phyloP scores from a whole-genome alignment of 78 protist species.

The Polysphondylium violaceum region DNA sequence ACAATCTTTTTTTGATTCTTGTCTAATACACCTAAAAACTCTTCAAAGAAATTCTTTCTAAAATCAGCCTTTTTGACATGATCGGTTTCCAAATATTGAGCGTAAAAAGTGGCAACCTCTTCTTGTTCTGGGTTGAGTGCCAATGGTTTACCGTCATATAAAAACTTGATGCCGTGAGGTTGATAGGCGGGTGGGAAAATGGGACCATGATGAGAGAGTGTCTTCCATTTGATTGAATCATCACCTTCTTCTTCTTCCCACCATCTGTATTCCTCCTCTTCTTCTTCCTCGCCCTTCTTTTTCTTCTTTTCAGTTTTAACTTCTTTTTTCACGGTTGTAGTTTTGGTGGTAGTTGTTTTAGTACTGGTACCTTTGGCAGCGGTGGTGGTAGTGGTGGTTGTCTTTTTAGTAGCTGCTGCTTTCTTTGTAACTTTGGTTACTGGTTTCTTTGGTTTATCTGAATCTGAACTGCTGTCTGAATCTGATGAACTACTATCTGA shows the following conservation, averaged over 20 bases:
- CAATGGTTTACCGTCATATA: constrained; percentile 86
- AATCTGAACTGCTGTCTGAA: constrained; percentile 4
- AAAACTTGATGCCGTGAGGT: constrained; percentile 89
- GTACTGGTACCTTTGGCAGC: constrained; percentile 1
- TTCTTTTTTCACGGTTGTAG: constrained; percentile 6
- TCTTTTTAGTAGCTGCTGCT: constrained; percentile 29
- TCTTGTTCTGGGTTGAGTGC: constrained; percentile 85
- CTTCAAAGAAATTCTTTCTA: constrained; percentile 91
- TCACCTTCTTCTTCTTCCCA: constrained; percentile 36
- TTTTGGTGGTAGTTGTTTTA: background rate
- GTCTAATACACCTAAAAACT: constrained; percentile 54
- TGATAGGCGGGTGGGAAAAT: constrained; percentile 94
- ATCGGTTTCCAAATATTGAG: constrained; percentile 91
- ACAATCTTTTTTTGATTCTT: constrained; percentile 47
- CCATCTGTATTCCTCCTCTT: constrained; percentile 39
- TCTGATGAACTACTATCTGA: constrained; percentile 13
- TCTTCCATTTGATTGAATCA: constrained; percentile 82
- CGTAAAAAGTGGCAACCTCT: constrained; percentile 95
- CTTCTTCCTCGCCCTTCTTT: constrained; percentile 17
- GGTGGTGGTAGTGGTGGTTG: constrained; percentile 18
- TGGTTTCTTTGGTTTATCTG: constrained; percentile 19
- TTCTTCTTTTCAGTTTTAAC: constrained; percentile 5
- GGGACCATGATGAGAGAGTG: constrained; percentile 93
- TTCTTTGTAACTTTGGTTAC: constrained; percentile 10
- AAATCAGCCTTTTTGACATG: constrained; percentile 86